These are phyloP conservation scores for Exophiala calicioides DNA, from an alignment of 2,329 filamentous ascomycete species.

Conservation along the genomic window DNA sequence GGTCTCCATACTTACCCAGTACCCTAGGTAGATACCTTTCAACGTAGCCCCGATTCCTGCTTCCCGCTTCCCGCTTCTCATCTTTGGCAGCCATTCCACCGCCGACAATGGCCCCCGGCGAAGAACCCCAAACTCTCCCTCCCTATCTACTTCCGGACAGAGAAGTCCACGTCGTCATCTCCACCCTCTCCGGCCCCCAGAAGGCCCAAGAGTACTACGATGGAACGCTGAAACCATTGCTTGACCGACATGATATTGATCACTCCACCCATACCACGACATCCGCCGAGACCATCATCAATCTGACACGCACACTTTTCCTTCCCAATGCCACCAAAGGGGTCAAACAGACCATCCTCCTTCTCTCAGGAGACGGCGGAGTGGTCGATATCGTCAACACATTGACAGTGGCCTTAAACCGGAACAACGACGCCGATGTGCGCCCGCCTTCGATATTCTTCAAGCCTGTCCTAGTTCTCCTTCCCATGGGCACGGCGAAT, in stretches of 20 bases:
- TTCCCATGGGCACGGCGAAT: constrained; percentile 56
- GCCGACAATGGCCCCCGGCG: not conserved
- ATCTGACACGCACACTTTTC: constrained; percentile 59
- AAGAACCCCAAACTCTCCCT: no score
- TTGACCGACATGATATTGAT: constrained; percentile 49
- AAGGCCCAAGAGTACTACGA: constrained; percentile 59
- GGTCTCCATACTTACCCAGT: no score
- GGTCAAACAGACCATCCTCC: constrained; percentile 63
- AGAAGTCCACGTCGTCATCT: constrained; percentile 64
- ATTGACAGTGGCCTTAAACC: constrained; percentile 40
- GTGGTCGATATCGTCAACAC: constrained; percentile 79
- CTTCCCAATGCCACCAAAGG: constrained; percentile 52
- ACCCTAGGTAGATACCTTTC: no score
- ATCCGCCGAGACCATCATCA: constrained; percentile 62
- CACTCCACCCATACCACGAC: constrained; percentile 64
- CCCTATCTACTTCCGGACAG: constrained; percentile 27
- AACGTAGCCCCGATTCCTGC: not conserved
- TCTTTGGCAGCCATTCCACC: no score
- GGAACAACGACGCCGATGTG: constrained; percentile 30
- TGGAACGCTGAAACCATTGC: constrained; percentile 57
- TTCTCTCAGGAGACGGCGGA: constrained; percentile 87
- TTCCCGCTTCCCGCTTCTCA: no score
- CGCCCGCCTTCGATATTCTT: constrained; percentile 33
- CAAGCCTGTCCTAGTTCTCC: constrained; percentile 58
- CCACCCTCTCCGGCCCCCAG: constrained; percentile 65